phyloP scores from a whole-genome alignment of 2,329 filamentous ascomycete species.

The Botrytis cinerea region DNA sequence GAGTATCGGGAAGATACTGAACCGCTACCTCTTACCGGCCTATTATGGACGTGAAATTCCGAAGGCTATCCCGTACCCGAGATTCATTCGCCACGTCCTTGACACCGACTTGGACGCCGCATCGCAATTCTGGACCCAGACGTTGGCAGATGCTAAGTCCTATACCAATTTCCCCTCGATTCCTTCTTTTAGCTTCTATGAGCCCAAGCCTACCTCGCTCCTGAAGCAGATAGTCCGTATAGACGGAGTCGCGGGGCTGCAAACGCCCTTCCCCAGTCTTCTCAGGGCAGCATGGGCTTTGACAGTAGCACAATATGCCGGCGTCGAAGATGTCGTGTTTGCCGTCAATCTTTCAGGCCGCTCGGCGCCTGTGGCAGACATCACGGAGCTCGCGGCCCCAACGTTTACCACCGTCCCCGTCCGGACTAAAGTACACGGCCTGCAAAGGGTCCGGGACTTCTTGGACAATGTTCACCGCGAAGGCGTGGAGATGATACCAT shows the following conservation, averaged over 20 bases:
- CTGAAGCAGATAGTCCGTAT: not conserved
- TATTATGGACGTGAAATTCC: not conserved
- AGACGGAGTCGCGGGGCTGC: not conserved
- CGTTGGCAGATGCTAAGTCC: not conserved
- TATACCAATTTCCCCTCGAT: not conserved
- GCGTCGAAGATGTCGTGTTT: constrained; percentile 45
- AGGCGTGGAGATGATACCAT: constrained; percentile 49
- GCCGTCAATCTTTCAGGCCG: constrained; percentile 48
- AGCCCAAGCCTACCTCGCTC: not conserved
- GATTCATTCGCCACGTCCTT: not conserved
- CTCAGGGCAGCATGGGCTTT: constrained; percentile 44
- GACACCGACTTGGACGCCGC: not conserved
- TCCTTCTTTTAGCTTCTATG: not conserved
- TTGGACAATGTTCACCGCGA: constrained; percentile 47
- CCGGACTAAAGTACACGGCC: constrained; percentile 36
- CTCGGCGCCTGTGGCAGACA: constrained; percentile 43
- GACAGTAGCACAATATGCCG: constrained; percentile 44
- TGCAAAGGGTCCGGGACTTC: not conserved
- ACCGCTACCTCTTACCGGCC: too few species aligned
- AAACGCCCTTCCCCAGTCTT: not conserved
- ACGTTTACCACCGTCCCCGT: constrained; percentile 48
- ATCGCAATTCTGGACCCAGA: not conserved
- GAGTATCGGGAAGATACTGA: constrained; percentile 40
- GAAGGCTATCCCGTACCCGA: not conserved
- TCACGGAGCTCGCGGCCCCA: constrained; percentile 47